Conservation (phyloP, 495 filamentous ascomycete genomes). For the Penicillium salamii region DNA sequence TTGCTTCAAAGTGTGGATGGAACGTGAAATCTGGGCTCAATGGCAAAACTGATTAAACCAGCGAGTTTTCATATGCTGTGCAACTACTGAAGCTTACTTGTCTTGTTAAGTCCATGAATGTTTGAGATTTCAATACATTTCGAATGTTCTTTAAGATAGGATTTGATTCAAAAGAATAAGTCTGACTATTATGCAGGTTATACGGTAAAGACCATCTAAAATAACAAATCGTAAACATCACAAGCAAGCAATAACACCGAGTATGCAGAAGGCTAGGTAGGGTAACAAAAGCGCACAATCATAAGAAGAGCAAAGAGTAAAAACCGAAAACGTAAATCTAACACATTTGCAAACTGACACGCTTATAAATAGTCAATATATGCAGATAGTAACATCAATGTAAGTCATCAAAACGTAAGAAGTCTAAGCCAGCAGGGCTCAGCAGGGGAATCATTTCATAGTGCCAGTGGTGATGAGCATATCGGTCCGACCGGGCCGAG, state of each 20-base stretch:
- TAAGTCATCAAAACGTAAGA: conserved; percentile 4
- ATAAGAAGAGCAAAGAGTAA: not conserved
- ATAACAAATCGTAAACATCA: not conserved
- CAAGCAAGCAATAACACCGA: not conserved
- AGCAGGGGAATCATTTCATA: conserved; percentile 23
- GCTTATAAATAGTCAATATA: not conserved
- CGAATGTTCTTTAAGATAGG: no score
- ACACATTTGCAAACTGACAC: not conserved
- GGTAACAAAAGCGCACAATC: conserved; percentile 10
- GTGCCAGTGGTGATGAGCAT: conserved; percentile 43
- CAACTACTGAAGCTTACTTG: no score
- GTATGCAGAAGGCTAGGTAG: conserved; percentile 1
- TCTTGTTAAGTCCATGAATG: no score
- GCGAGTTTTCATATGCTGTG: no score
- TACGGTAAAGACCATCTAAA: no score
- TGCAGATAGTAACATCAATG: not conserved
- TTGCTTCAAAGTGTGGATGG: no score
- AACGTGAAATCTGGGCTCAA: no score
- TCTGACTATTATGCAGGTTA: no score
- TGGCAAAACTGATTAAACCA: no score
- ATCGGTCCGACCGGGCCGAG: conserved; percentile 43
- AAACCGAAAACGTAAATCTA: not conserved
- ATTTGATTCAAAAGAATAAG: no score
- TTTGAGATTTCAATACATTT: no score
- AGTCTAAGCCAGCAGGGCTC: conserved; percentile 15